Percentiles rank a stretch among this genome's conserved stretches.
These are phyloP conservation scores for Apiotrichum sp. DNA, from an alignment of 1,284 basidiomycete genomes.

Conservation along the genomic window DNA sequence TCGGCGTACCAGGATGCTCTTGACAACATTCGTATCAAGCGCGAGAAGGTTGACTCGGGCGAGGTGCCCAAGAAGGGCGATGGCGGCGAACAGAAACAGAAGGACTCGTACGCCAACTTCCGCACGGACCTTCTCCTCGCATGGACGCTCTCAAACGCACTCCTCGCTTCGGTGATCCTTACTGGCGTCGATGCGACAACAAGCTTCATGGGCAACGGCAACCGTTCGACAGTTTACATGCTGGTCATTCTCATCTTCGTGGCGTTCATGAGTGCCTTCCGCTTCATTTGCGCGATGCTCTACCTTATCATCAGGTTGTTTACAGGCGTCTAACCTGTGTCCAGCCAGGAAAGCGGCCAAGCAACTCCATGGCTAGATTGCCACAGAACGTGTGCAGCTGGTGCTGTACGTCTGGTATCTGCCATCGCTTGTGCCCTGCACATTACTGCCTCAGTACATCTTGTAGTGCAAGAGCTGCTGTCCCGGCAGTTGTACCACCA, in stretches of 20 bases:
- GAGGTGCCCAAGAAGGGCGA: constrained; percentile 50
- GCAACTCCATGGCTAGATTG: too few species aligned
- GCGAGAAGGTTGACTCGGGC: constrained; percentile 29
- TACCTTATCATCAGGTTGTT: constrained; percentile 61
- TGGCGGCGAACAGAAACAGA: constrained; percentile 60
- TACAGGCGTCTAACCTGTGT: constrained; percentile 2
- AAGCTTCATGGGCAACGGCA: constrained; percentile 59
- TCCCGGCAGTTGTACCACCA: too few species aligned
- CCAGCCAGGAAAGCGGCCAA: too few species aligned
- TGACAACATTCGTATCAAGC: constrained; percentile 57
- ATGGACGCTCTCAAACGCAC: constrained; percentile 52
- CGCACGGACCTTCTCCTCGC: constrained; percentile 55
- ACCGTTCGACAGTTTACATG: constrained; percentile 50
- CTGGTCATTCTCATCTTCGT: constrained; percentile 45
- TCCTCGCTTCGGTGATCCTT: constrained; percentile 80
- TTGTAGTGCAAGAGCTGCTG: too few species aligned
- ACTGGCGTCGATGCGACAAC: constrained; percentile 58
- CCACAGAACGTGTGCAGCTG: too few species aligned
- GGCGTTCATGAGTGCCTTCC: constrained; percentile 47
- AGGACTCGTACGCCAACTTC: constrained; percentile 81
- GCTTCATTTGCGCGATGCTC: constrained; percentile 59
- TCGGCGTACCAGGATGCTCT: constrained; percentile 83
- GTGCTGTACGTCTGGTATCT: too few species aligned
- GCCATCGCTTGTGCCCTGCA: too few species aligned
- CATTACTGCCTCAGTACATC: too few species aligned